A percentile compares a stretch with the other conserved stretches of the same genome.
Conservation (phyloP, 2,329 filamentous ascomycete species). For the Fusarium scirpi region DNA sequence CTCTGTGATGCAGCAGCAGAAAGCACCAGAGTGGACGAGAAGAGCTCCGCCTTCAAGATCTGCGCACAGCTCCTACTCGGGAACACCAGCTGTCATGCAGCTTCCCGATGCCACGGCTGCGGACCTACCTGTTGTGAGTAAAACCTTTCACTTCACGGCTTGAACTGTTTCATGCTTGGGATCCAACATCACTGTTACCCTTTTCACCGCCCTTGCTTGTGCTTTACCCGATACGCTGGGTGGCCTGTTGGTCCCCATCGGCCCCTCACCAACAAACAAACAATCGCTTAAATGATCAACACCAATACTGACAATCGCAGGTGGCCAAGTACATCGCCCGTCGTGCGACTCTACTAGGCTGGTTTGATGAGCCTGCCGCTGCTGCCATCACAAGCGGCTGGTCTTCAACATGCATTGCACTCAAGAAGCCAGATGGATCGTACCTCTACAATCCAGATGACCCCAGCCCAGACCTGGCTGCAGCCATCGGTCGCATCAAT, state of each 20-base stretch:
- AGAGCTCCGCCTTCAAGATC: slow-evolving; percentile 31
- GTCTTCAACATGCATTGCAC: slow-evolving; percentile 43
- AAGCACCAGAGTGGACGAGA: neutral
- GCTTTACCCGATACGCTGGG: neutral
- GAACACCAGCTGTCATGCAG: slow-evolving; percentile 40
- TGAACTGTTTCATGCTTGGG: slow-evolving; percentile 2
- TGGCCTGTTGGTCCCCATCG: neutral
- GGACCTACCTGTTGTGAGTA: slow-evolving; percentile 40
- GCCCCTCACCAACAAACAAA: neutral
- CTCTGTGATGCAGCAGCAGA: neutral
- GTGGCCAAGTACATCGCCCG: slow-evolving; percentile 46
- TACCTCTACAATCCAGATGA: slow-evolving; percentile 42
- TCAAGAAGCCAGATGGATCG: slow-evolving; percentile 39
- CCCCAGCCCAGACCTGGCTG: slow-evolving; percentile 37
- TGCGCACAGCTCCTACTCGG: slow-evolving; percentile 40
- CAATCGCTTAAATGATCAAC: neutral
- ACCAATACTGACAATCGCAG: slow-evolving; percentile 25
- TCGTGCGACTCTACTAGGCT: slow-evolving; percentile 44
- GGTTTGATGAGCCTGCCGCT: slow-evolving; percentile 44
- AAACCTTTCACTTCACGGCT: neutral
- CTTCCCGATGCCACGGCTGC: slow-evolving; percentile 27
- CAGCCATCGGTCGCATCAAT: slow-evolving; percentile 39
- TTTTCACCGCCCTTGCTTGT: slow-evolving; percentile 7
- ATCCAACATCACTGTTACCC: neutral
- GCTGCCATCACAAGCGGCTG: slow-evolving; percentile 41